Conservation (phyloP, 176 grass and related monocot genomes). For the Zea mays region Zm-B73-REFERENCE-NAM-5.0 NC_050097.1:209809501-209810000, state of each 20-base stretch:
- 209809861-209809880: no score
- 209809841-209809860: no score
- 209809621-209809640: no score
- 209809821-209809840: no score
- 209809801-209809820: no score
- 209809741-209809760: conserved; percentile 98
- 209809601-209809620: neutral
- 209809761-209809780: conserved; percentile 29
- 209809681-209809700: conserved; percentile 92
- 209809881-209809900: no score
- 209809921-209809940: neutral
- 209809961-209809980: conserved; percentile 18
- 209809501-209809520: conserved; percentile 95
- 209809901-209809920: no score
- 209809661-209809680: conserved; percentile 10
- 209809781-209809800: no score
- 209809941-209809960: neutral
- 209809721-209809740: conserved; percentile 99
- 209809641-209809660: neutral
- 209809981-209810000: conserved; percentile 49
- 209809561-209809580: conserved; percentile 16
- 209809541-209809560: conserved; percentile 17
- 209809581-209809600: neutral
- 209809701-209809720: conserved; percentile 80
- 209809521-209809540: conserved; percentile 53